These are phyloP conservation scores for Discostella stelligera DNA, from an alignment of 352 stramenopile genomes.

Conservation along the genomic window DNA sequence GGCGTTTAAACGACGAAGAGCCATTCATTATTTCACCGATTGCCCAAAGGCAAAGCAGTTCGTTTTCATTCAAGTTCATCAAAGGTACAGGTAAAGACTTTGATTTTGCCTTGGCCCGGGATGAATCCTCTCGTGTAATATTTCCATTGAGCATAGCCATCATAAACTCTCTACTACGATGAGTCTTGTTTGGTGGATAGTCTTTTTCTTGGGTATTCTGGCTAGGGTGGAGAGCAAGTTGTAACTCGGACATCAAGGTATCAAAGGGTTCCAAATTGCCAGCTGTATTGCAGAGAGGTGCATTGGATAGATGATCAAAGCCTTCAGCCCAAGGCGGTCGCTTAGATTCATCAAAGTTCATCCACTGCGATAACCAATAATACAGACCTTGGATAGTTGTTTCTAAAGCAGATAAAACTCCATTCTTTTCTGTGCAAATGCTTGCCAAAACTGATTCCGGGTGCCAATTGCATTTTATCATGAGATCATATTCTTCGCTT, in stretches of 20 bases:
- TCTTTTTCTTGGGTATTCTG: constrained; percentile 10
- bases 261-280: constrained; percentile 26
- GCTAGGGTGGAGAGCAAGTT: constrained; percentile 25
- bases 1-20: constrained; percentile 58
- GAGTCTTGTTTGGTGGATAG: constrained; percentile 1
- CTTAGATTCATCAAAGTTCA: constrained; percentile 39
- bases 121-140: constrained; percentile 9
- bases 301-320: constrained; percentile 45
- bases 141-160: constrained; percentile 32
- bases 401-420: constrained; percentile 54
- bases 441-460: constrained; percentile 73
- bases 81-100: constrained; percentile 49
- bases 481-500: constrained; percentile 51
- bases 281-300: constrained; percentile 50
- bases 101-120: constrained; percentile 11
- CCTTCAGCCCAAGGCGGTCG: constrained; percentile 39
- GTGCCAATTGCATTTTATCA: constrained; percentile 67
- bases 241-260: constrained; percentile 36
- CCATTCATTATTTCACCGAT: constrained; percentile 66
- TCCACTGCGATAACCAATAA: constrained; percentile 63
- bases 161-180: constrained; percentile 41
- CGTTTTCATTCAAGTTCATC: constrained; percentile 48
- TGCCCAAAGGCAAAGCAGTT: constrained; percentile 64
- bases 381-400: constrained; percentile 53
- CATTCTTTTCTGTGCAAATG: constrained; percentile 66